Evolutionary conservation across 2,329 filamentous ascomycete genomes (phyloP).

Genomic region (Acephala macrosclerotiorum): DNA sequence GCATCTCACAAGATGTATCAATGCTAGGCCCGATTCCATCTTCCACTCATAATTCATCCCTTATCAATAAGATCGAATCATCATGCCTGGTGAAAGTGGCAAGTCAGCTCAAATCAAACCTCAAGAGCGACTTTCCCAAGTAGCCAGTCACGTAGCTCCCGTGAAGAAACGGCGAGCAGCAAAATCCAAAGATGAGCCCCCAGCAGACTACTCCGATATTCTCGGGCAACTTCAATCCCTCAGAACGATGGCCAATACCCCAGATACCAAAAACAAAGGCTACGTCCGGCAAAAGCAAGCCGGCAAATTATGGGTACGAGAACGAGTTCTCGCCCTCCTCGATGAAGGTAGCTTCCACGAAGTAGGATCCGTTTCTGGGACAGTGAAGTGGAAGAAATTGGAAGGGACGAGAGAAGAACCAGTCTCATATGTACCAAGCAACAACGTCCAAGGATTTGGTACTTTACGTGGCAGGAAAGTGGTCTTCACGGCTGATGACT

Average conservation of each 20-base stretch:
- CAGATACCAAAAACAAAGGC: conserved; percentile 59
- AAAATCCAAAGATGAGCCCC: conserved; percentile 51
- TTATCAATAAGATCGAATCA: neutral
- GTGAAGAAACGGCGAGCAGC: conserved; percentile 39
- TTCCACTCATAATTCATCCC: neutral
- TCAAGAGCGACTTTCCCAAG: conserved; percentile 44
- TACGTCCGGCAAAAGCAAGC: conserved; percentile 69
- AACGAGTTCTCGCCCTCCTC: conserved; percentile 64
- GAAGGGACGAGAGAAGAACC: conserved; percentile 54
- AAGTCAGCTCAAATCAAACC: conserved; percentile 39
- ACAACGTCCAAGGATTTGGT: conserved; percentile 68
- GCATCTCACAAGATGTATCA: neutral
- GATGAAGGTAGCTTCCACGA: conserved; percentile 63
- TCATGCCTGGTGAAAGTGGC: conserved; percentile 24
- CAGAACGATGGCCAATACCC: conserved; percentile 59
- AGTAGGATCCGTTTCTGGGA: conserved; percentile 66
- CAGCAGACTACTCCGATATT: conserved; percentile 68
- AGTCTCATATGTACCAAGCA: conserved; percentile 61
- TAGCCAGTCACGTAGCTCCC: conserved; percentile 40
- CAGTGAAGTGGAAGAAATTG: conserved; percentile 62
- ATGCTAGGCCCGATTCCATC: neutral
- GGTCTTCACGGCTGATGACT: conserved; percentile 70
- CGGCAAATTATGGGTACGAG: conserved; percentile 71
- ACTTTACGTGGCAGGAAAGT: conserved; percentile 59
- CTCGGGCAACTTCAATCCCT: conserved; percentile 62